Conservation (phyloP, 2,329 filamentous ascomycete genomes). For the Pseudopyrenochaeta lycopersici region DNA sequence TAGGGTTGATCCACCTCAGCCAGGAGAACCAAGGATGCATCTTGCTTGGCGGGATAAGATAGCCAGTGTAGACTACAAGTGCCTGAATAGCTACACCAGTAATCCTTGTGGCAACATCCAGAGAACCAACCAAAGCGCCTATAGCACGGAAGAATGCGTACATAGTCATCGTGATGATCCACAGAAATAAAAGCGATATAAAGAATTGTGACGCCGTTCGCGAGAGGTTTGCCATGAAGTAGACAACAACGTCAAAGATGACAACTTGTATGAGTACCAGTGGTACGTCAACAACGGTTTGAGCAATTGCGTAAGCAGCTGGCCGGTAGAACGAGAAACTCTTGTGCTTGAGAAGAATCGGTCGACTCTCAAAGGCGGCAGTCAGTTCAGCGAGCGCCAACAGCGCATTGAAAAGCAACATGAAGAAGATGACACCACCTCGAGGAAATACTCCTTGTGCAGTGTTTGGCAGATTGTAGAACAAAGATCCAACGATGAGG, state of each 20-base stretch:
- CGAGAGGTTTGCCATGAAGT: conserved; percentile 68
- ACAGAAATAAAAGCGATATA: conserved; percentile 69
- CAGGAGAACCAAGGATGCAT: conserved; percentile 54
- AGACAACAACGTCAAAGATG: conserved; percentile 68
- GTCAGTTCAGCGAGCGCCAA: conserved; percentile 69
- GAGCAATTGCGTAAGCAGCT: conserved; percentile 66
- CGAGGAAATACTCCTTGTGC: conserved; percentile 66
- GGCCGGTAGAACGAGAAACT: conserved; percentile 74
- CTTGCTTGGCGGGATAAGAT: conserved; percentile 50
- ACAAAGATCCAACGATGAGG: conserved; percentile 55
- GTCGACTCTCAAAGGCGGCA: conserved; percentile 67
- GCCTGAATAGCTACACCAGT: conserved; percentile 53
- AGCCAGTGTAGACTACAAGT: conserved; percentile 52
- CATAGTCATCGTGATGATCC: conserved; percentile 60
- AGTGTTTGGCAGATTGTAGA: conserved; percentile 63
- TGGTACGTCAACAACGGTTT: conserved; percentile 66
- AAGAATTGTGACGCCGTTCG: conserved; percentile 70
- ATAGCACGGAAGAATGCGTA: conserved; percentile 53
- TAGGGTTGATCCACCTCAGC: conserved; percentile 60
- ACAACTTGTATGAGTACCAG: conserved; percentile 66
- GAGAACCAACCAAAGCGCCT: conserved; percentile 44
- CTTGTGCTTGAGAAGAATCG: conserved; percentile 75
- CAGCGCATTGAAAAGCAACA: conserved; percentile 70
- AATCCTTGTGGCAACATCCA: conserved; percentile 50
- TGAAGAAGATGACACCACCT: conserved; percentile 69